These are phyloP conservation scores for Plectranthus barbatus DNA, from an alignment of 257 asterid species.

Conservation along the genomic window DNA sequence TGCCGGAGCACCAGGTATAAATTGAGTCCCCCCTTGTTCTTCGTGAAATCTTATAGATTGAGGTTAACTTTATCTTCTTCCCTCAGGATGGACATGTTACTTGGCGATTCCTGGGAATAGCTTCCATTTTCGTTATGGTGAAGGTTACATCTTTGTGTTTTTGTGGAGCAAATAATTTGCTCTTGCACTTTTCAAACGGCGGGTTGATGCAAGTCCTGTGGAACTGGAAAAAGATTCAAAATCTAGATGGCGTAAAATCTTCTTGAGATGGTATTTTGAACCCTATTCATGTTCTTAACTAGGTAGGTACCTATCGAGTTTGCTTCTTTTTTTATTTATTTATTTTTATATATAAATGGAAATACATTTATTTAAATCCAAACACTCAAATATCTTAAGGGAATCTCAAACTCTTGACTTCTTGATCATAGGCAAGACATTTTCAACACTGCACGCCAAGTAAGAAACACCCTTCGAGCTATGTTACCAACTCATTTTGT, in stretches of 20 bases:
- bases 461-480: no score
- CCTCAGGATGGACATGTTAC: slow-evolving; percentile 33
- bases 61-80: slow-evolving; percentile 9
- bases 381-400: no score
- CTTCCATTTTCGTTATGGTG: slow-evolving; percentile 38
- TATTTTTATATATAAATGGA: no score
- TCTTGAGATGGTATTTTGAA: neutral
- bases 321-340: no score
- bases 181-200: slow-evolving; percentile 54
- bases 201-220: slow-evolving; percentile 53
- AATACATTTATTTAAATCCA: no score
- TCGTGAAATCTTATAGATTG: neutral
- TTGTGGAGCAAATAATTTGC: slow-evolving; percentile 25
- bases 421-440: no score
- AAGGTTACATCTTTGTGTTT: slow-evolving; percentile 24
- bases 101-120: slow-evolving; percentile 30
- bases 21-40: no score
- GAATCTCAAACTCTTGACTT: no score
- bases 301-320: no score
- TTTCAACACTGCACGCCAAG: neutral
- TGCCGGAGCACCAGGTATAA: slow-evolving; percentile 32
- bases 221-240: slow-evolving; percentile 28
- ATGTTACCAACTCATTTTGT: no score
- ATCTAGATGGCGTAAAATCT: slow-evolving; percentile 21
- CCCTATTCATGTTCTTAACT: neutral